phyloP scores from a whole-genome alignment of 257 asterid genomes.

The Coffea eugenioides region DNA sequence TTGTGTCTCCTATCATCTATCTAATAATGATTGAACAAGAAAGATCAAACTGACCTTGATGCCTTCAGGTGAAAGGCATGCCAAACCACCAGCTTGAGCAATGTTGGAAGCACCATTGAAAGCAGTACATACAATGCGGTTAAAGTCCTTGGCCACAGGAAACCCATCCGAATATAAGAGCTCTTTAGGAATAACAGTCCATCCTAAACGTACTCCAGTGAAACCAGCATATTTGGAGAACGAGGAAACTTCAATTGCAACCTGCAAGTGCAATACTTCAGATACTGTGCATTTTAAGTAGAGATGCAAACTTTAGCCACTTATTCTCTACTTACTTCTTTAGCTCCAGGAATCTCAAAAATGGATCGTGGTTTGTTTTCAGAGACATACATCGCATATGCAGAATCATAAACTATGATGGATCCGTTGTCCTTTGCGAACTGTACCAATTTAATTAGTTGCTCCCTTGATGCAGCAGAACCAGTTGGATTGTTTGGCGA shows the following conservation, averaged over 20 bases:
- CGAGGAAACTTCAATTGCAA: conserved; percentile 95
- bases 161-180: conserved; percentile 88
- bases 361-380: conserved; percentile 89
- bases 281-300: not conserved
- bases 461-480: conserved; percentile 86
- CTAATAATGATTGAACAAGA: not conserved
- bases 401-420: conserved; percentile 88
- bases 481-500: conserved; percentile 99
- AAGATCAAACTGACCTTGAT: conserved; percentile 57
- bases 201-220: conserved; percentile 97
- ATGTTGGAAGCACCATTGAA: conserved; percentile 96
- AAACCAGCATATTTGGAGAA: conserved; percentile 96
- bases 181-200: conserved; percentile 90
- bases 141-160: conserved; percentile 90
- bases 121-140: conserved; percentile 89
- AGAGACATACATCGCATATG: conserved; percentile 95
- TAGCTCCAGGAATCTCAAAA: conserved; percentile 95
- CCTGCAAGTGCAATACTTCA: conserved; percentile 45
- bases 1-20: not conserved
- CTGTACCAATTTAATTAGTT: conserved; percentile 75
- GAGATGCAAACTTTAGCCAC: not conserved
- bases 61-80: conserved; percentile 86
- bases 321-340: conserved; percentile 52
- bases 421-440: conserved; percentile 94
- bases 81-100: conserved; percentile 95